Conservation (phyloP, 805 yeast genomes). For the Candida tibetensis region DNA sequence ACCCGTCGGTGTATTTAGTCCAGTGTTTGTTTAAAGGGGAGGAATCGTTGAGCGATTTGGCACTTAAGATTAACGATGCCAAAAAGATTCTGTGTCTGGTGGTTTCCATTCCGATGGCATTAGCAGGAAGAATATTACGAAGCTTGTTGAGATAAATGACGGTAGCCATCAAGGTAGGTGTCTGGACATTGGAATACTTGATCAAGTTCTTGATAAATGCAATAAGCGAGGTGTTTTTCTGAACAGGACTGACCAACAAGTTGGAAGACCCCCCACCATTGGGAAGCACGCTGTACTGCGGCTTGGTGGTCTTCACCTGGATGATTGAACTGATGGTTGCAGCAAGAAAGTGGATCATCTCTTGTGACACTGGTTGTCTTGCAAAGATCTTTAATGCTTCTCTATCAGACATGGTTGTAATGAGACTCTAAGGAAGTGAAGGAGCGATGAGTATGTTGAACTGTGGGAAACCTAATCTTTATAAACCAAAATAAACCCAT, state of each 20-base stretch:
- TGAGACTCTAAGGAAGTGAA: not conserved
- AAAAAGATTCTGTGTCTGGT: conserved; percentile 91
- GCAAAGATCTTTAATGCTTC: conserved; percentile 54
- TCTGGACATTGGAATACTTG: conserved; percentile 83
- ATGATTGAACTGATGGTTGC: conserved; percentile 58
- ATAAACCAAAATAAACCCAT: not conserved
- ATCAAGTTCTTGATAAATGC: conserved; percentile 72
- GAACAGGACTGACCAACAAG: conserved; percentile 23
- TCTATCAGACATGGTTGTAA: conserved; percentile 23
- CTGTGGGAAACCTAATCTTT: not conserved
- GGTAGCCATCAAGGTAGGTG: conserved; percentile 92
- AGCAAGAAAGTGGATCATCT: conserved; percentile 58
- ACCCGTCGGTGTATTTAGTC: conserved; percentile 89
- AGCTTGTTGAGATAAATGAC: conserved; percentile 78
- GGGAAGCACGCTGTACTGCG: conserved; percentile 32
- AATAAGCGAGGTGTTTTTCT: conserved; percentile 34
- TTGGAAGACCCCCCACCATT: conserved; percentile 20
- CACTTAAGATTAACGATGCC: conserved; percentile 87
- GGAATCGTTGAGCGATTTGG: conserved; percentile 88
- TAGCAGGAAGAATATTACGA: conserved; percentile 74
- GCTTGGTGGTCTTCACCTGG: conserved; percentile 33
- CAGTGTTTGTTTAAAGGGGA: conserved; percentile 95
- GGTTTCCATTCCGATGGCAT: conserved; percentile 88
- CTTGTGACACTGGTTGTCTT: conserved; percentile 52
- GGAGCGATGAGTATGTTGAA: not conserved